Evolutionary conservation across 2,329 filamentous ascomycete genomes (phyloP).

Genomic region (Cercospora nicotianae): DNA sequence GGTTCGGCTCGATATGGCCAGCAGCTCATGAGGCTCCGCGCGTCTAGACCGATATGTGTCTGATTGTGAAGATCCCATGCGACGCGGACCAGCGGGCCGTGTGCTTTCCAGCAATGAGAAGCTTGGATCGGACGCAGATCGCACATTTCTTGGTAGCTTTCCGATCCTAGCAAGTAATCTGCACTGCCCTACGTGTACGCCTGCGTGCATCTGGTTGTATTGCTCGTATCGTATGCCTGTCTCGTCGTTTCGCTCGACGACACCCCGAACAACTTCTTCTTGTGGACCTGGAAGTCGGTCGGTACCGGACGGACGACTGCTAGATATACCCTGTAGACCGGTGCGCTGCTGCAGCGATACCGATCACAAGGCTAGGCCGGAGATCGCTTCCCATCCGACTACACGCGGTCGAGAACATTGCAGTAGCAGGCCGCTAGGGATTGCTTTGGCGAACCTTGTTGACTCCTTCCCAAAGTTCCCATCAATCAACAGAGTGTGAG

Average conservation of each 20-base stretch:
- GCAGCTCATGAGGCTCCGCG: not conserved
- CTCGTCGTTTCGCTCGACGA: not conserved
- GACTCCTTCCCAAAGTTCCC: not conserved
- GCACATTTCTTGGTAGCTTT: not conserved
- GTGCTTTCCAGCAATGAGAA: not conserved
- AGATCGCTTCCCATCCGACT: not conserved
- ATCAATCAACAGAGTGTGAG: not conserved
- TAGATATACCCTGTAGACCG: not conserved
- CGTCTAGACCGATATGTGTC: not conserved
- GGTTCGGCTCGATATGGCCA: not conserved
- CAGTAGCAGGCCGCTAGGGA: not conserved
- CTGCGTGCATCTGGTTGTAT: not conserved
- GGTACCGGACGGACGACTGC: not conserved
- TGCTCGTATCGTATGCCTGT: not conserved
- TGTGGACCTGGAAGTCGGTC: not conserved
- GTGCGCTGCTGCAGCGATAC: not conserved
- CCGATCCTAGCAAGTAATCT: not conserved
- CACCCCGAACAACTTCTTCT: not conserved
- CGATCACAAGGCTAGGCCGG: not conserved
- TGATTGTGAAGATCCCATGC: not conserved
- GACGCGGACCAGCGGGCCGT: not conserved
- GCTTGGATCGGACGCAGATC: not conserved
- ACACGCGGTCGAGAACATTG: not conserved
- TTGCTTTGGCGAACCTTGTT: not conserved
- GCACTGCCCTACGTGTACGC: not conserved